Base-by-base conservation (phyloP, 2,329 filamentous ascomycete species). In the Venturiaceae sp. region DNA sequence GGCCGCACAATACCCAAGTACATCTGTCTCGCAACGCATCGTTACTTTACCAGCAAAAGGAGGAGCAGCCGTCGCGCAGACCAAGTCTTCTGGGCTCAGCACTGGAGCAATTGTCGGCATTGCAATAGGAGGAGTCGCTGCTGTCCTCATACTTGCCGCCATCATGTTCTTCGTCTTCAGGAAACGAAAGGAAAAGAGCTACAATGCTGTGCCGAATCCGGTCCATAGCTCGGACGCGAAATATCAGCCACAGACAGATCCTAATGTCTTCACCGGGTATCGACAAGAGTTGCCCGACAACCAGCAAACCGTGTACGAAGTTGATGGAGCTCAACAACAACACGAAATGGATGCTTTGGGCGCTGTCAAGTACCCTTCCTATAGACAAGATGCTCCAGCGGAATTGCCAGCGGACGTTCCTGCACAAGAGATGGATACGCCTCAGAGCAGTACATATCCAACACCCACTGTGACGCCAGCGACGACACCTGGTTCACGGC, bases 21-120 rank as follows among this genome's bases (percentile, higher is more conserved):
- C 26, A 57, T 21, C 23, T 28, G 32, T 39, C 5, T 36, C 59
- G 5, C 21, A 56, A 23, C 21, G 39, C 30, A 30, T 62, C 5
- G 41, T 61, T 32, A 52, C 52, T 9, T 21, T 54, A 28, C 57
- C 57, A 23, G 57, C 57, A 21, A 54, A 26, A 39, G 37, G 26
- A 23, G 47, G 36, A 58, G 1, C 23, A 21, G 8, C 14, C 13
- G 5, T 1, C 8, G 13, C 21, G 11, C 16, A 52, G 16, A 46
- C 14, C 11, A 14, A 36, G 8, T 13, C 21, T 2, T 53, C 44
- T 7, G 58, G 23, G 9, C 58, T 72, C 1, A 64, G 65, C 23
- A 69, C 67, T 5, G 73, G 73, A n/a, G 71, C 69, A 19, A 75
- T 75, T 44, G 72, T 72, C 50, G 77, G 76, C 2, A 72, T 78